Evolutionary conservation across 129 eudicot species (phyloP), one percentile per base, ranked within the genome.

Genomic region (Escallonia herrerae): DNA sequence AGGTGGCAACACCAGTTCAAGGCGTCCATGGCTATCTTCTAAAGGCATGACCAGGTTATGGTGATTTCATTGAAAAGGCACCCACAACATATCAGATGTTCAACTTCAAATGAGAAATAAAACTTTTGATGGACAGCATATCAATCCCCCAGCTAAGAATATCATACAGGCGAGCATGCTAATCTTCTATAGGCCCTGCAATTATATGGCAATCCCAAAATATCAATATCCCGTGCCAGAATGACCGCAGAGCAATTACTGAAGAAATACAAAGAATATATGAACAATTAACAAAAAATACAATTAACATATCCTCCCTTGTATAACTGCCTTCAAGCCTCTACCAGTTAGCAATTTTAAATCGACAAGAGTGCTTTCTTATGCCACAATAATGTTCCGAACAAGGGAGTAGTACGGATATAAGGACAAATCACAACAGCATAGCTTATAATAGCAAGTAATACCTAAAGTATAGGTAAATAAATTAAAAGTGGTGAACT

Each of bases 141-240:
- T 85, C 91, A 85, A 91, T 80, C 97, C 96, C 81, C 93, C 97
- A 86, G 97, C 97, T 86, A 88, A 81, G 86, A 77, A 84, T 82
- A 89, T 89, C 97, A 94, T 79, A 85, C 76, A 85, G 84, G 95
- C 76, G 84, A 82, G 95, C 96, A 93, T 68, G 90, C 90, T 85
- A 88, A 82, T 86, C 96, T 75, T 82, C 85, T 93, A 82, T 70
- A 75, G 77, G 67, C 81, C 99, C 99, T 94, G 99, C 99, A 94
- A 93, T 89, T 89, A 78, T 89, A 79, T 77, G 84, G 67, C 95
- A 89, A 78, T 85, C 97, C 99, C 86, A 82, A 78, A 77, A 66
- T 60, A 94, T 94, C 97, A 94, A 94, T 80, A 94, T 68, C 63
- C 42, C 83, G 72, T 69, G 63, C 76, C 65, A 60, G 62, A 74